Percentiles rank a stretch among this genome's conserved stretches.
phyloP scores from a whole-genome alignment of 371 early-diverging fungal species.

The Rhizomucor miehei region DNA sequence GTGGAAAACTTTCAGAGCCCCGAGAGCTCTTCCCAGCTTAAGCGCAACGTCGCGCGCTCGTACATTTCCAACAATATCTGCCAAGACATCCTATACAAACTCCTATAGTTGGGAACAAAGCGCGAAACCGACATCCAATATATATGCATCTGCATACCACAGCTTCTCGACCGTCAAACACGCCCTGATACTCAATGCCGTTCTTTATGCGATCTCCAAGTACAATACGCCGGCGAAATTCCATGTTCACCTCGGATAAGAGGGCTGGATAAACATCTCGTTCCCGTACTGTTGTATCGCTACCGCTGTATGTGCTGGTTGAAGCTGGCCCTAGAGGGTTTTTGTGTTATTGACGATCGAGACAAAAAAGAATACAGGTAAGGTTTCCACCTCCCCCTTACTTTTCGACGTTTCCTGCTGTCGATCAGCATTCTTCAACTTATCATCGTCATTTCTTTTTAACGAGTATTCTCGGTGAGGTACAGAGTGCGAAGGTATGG shows the following conservation, averaged over 20 bases:
- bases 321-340: too few species aligned
- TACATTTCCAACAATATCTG: constrained; percentile 61
- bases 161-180: constrained; percentile 80
- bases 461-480: too few species aligned
- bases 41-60: constrained; percentile 76
- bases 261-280: constrained; percentile 58
- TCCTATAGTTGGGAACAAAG: background rate
- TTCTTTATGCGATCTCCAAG: constrained; percentile 66
- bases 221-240: constrained; percentile 56
- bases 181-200: constrained; percentile 75
- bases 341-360: too few species aligned
- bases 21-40: constrained; percentile 73
- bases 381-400: too few species aligned
- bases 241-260: constrained; percentile 75
- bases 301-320: too few species aligned
- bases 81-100: constrained; percentile 50
- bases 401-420: too few species aligned
- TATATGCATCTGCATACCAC: too few species aligned
- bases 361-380: too few species aligned
- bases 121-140: too few species aligned
- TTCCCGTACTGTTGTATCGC: background rate
- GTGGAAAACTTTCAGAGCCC: constrained; percentile 78
- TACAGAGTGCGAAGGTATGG: too few species aligned
- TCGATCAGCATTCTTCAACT: too few species aligned
- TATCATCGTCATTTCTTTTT: too few species aligned